Conservation (phyloP, 441 rosid species). For the Euphorbia corollata region DNA sequence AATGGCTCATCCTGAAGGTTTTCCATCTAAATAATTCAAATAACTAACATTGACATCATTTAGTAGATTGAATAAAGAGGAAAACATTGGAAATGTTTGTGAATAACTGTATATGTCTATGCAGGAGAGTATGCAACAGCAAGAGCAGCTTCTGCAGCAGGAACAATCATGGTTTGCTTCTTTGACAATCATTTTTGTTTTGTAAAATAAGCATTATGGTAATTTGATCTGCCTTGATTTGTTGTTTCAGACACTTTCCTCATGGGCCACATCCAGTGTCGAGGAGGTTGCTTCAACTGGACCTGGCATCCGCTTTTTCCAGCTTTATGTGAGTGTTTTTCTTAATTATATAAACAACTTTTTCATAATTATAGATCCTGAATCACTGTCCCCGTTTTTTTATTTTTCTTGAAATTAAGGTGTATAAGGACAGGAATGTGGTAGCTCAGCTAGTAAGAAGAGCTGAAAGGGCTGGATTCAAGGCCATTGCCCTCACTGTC, state of each 20-base stretch:
- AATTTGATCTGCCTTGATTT: conserved; percentile 9
- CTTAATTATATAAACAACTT: not conserved
- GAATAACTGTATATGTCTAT: conserved; percentile 20
- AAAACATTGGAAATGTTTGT: conserved; percentile 1
- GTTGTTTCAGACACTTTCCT: conserved; percentile 63
- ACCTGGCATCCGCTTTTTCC: conserved; percentile 87
- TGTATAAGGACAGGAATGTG: conserved; percentile 68
- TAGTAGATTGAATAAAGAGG: not conserved
- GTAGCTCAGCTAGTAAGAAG: conserved; percentile 84
- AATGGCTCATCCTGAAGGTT: conserved; percentile 99
- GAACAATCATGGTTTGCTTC: conserved; percentile 70
- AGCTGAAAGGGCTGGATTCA: conserved; percentile 94
- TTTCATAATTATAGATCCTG: too few relatives aligned
- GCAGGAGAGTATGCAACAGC: conserved; percentile 92
- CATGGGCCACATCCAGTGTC: conserved; percentile 85
- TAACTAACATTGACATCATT: conserved; percentile 1
- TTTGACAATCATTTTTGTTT: not conserved
- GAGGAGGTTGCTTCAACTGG: conserved; percentile 96
- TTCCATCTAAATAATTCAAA: conserved; percentile 9
- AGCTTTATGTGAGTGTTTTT: conserved; percentile 64
- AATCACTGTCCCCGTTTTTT: too few relatives aligned
- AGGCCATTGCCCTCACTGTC: conserved; percentile 90
- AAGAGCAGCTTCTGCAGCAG: conserved; percentile 81
- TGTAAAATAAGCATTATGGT: not conserved
- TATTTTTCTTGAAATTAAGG: too few relatives aligned